Conservation (phyloP, 169 alveolate genomes). For the Eimeria maxima region DNA sequence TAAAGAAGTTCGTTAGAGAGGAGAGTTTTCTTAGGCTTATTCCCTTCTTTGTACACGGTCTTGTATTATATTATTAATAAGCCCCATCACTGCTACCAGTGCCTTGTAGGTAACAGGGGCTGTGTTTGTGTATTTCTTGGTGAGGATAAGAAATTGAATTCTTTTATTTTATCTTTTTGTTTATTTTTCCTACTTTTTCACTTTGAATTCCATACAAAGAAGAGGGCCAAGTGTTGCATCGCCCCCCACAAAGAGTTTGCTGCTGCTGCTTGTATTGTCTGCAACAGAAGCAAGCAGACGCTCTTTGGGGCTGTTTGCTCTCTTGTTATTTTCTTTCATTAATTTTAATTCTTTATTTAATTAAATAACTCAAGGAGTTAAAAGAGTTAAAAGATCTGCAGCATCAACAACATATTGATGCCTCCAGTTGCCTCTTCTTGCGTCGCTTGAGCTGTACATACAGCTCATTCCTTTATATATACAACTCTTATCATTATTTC, state of each 20-base stretch:
- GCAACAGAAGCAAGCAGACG: not conserved
- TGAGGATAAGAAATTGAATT: not conserved
- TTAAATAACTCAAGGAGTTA: not conserved
- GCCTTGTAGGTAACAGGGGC: not conserved
- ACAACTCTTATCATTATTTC: too few relatives aligned
- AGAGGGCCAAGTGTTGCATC: not conserved
- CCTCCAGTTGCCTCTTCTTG: not conserved
- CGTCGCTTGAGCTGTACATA: conserved; percentile 14
- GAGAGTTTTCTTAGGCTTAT: not conserved
- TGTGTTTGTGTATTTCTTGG: not conserved
- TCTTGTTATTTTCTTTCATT: not conserved
- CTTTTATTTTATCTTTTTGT: not conserved
- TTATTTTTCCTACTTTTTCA: not conserved
- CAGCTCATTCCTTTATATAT: not conserved
- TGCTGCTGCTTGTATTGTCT: not conserved
- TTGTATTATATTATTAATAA: not conserved
- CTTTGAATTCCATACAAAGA: not conserved
- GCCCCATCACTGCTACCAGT: conserved; percentile 10
- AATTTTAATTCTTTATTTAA: not conserved
- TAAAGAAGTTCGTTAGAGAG: too few relatives aligned
- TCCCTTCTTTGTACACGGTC: not conserved
- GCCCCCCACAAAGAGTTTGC: not conserved
- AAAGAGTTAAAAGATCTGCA: not conserved
- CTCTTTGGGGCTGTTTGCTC: not conserved
- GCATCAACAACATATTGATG: not conserved